Evolutionary conservation across 306 rosid genomes (phyloP).

Genomic region (Luffa acutangula): DNA sequence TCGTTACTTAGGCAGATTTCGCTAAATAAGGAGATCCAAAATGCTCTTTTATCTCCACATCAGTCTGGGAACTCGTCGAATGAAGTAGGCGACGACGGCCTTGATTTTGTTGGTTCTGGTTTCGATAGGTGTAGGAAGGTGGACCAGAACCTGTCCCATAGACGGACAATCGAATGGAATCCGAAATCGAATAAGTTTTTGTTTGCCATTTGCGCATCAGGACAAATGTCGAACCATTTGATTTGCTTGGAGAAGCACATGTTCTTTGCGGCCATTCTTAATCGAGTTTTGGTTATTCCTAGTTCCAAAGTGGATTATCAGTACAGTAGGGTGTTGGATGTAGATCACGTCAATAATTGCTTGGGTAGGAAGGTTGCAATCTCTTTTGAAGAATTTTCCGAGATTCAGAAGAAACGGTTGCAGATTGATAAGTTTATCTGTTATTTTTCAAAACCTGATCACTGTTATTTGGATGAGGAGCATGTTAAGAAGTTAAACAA

Average conservation of each 20-base stretch:
- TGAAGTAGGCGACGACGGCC: constrained; percentile 11
- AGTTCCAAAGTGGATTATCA: constrained; percentile 65
- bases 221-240: constrained; percentile 95
- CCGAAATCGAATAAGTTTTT: constrained; percentile 54
- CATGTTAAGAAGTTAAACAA: constrained; percentile 51
- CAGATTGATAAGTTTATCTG: constrained; percentile 64
- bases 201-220: constrained; percentile 73
- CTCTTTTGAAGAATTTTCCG: constrained; percentile 61
- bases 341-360: constrained; percentile 67
- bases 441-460: constrained; percentile 60
- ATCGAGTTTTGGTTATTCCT: constrained; percentile 76
- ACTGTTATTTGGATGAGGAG: constrained; percentile 67
- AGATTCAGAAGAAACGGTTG: constrained; percentile 46
- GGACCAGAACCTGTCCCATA: constrained; percentile 42
- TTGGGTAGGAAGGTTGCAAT: constrained; percentile 72
- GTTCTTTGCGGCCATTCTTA: constrained; percentile 81
- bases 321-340: constrained; percentile 63
- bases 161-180: constrained; percentile 74
- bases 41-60: constrained; percentile 51
- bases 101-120: constrained; percentile 27
- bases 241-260: constrained; percentile 94
- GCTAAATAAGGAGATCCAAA: constrained; percentile 58
- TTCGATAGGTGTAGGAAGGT: constrained; percentile 49
- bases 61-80: constrained; percentile 28
- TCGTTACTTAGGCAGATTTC: constrained; percentile 51